Conservation (phyloP, 1,284 basidiomycete species). For the Cryptococcus sp. region DNA sequence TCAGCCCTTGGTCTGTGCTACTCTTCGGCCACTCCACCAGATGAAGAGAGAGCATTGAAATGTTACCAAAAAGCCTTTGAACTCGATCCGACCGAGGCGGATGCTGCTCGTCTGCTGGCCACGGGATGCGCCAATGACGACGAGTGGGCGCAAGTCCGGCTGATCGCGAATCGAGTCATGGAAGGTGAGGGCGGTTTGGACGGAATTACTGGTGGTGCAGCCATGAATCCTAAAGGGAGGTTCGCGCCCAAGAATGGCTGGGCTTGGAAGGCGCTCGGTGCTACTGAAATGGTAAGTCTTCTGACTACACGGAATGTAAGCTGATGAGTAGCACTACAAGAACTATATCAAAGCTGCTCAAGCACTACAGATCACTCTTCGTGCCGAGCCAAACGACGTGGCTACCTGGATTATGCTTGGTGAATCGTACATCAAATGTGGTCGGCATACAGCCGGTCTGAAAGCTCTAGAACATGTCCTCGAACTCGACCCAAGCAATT, state of each 20-base stretch:
- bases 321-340: slow-evolving; percentile 58
- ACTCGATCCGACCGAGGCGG: slow-evolving; percentile 80
- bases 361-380: slow-evolving; percentile 81
- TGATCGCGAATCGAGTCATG: slow-evolving; percentile 84
- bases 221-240: slow-evolving; percentile 50
- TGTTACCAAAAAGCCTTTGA: slow-evolving; percentile 99
- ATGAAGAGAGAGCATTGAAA: slow-evolving; percentile 80
- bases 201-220: slow-evolving; percentile 56
- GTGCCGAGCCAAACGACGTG: slow-evolving; percentile 72
- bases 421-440: slow-evolving; percentile 83
- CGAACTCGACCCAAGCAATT: slow-evolving; percentile 65
- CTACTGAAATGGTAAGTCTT: slow-evolving; percentile 75
- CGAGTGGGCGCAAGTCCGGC: slow-evolving; percentile 94
- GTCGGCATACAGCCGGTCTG: slow-evolving; percentile 81
- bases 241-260: slow-evolving; percentile 77
- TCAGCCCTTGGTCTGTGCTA: slow-evolving; percentile 93
- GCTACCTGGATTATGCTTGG: slow-evolving; percentile 85
- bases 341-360: slow-evolving; percentile 75
- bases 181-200: slow-evolving; percentile 82
- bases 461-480: slow-evolving; percentile 77
- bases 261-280: slow-evolving; percentile 97
- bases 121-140: slow-evolving; percentile 86
- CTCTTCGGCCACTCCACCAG: slow-evolving; percentile 65
- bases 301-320: background rate
- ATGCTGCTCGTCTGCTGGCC: slow-evolving; percentile 78